Evolutionary conservation across 2,329 filamentous ascomycete genomes (phyloP).

Genomic region (Whalleya microplaca): DNA sequence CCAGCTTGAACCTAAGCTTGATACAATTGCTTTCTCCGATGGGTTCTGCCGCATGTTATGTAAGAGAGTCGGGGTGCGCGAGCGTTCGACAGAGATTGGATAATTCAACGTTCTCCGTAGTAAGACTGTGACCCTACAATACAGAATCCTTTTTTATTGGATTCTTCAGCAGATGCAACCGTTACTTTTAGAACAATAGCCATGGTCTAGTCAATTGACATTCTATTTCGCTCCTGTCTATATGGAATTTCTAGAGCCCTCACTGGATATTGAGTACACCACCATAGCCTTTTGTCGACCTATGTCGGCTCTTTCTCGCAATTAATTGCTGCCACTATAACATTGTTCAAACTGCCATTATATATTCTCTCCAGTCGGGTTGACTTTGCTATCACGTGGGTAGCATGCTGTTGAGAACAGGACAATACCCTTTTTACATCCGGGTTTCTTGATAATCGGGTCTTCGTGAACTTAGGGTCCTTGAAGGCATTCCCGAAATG

Average conservation of each 20-base stretch:
- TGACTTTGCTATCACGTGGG: not conserved
- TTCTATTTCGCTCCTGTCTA: conserved; percentile 6
- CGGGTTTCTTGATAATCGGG: not conserved
- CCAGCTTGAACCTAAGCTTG: conserved; percentile 20
- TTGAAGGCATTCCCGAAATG: not conserved
- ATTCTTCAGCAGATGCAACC: conserved; percentile 17
- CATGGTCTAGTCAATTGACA: conserved; percentile 17
- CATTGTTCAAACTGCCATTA: not conserved
- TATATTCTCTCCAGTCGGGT: not conserved
- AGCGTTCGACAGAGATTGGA: conserved; percentile 18
- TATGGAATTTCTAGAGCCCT: conserved; percentile 10
- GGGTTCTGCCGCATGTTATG: conserved; percentile 7
- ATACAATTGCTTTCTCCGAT: conserved; percentile 24
- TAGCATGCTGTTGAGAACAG: not conserved
- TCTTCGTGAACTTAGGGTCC: not conserved
- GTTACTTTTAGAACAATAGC: conserved; percentile 12
- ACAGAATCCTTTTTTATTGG: conserved; percentile 20
- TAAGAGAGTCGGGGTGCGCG: conserved; percentile 20
- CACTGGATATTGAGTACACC: not conserved
- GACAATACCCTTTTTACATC: not conserved
- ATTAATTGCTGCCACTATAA: not conserved
- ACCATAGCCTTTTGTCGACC: not conserved
- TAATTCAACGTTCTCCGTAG: conserved; percentile 17
- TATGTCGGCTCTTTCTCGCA: not conserved
- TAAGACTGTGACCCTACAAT: conserved; percentile 25